Base-by-base conservation (phyloP, 2,329 filamentous ascomycete genomes). In the Arthrobotrys iridis region DNA sequence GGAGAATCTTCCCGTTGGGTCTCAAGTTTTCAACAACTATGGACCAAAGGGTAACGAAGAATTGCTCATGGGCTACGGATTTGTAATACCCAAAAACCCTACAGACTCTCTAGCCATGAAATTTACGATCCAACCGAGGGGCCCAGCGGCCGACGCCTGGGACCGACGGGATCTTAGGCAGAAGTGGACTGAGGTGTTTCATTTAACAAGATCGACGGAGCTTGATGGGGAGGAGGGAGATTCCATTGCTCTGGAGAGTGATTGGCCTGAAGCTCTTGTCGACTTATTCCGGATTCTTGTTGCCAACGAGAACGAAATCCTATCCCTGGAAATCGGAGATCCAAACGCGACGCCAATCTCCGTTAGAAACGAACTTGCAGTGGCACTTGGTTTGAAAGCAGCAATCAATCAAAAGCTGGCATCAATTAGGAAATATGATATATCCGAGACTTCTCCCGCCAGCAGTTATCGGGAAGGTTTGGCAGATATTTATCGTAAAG, bases 1-100 rank as follows among this genome's bases (percentile, higher is more conserved):
- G 4, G 60, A 71, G 33, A n/a, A 22, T 8, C 48, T 71, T 5
- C 4, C 26, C 2, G 79, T 81, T 2, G 84, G 83, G 2, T 80
- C 81, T 2, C 83, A 86, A 74, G 79, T 87, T 1, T 85, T 82
- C 80, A 87, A 87, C 78, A 87, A 87, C 77, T 87, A 87, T 65
- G 85, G 83, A 0, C 83, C 85, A 1, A 86, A 86, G 77, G 81
- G 83, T 4, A 87, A 87, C 58, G 85, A 85, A 75, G 85, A 87
- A 77, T 80, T 87, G 1, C 80, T 87, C 1, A 82, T 85, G 48
- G 85, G 85, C 2, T 87, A 87, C 67, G 85, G 85, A 2, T 87
- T 87, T 79, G 84, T 83, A 70, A 81, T 85, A 11, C 78, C 79
- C 4, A 77, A 83, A 43, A 86, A 86, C 40, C 83, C 83, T 0